Percentiles rank a stretch among this genome's conserved stretches.
These are phyloP conservation scores for Vaccinium darrowii DNA, from an alignment of 148 eudicot genomes.

Conservation along the genomic window DNA sequence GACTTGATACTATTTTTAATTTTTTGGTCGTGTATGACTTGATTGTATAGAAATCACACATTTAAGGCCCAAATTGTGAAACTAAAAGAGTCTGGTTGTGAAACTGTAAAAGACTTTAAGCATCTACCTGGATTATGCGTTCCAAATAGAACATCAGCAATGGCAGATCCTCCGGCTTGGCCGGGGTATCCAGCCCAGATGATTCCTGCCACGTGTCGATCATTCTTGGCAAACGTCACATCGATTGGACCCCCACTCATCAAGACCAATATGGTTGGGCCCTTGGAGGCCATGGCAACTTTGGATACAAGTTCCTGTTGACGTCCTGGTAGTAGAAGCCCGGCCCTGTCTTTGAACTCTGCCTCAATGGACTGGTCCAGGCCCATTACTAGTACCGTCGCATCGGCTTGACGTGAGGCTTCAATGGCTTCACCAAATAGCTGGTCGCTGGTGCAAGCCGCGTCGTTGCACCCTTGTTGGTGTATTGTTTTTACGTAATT, in stretches of 20 bases:
- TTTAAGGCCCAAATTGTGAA: too few relatives aligned
- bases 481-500: constrained; percentile 64
- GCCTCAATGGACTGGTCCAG: constrained; percentile 93
- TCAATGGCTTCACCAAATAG: constrained; percentile 58
- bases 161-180: constrained; percentile 90
- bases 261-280: constrained; percentile 71
- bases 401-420: constrained; percentile 72
- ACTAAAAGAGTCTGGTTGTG: too few relatives aligned
- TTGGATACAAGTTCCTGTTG: constrained; percentile 81
- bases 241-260: constrained; percentile 94
- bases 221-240: constrained; percentile 70
- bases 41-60: too few relatives aligned
- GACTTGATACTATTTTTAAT: too few relatives aligned
- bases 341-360: constrained; percentile 69
- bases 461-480: constrained; percentile 60
- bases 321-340: constrained; percentile 70
- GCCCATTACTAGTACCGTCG: constrained; percentile 76
- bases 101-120: not conserved
- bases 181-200: constrained; percentile 97
- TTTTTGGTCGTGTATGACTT: too few relatives aligned
- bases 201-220: constrained; percentile 59
- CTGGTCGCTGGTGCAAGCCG: constrained; percentile 48
- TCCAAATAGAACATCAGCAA: constrained; percentile 84
- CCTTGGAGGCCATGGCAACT: constrained; percentile 70
- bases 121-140: constrained; percentile 68